phyloP scores from a whole-genome alignment of 306 rosid genomes.

The Castanea crenata region DNA sequence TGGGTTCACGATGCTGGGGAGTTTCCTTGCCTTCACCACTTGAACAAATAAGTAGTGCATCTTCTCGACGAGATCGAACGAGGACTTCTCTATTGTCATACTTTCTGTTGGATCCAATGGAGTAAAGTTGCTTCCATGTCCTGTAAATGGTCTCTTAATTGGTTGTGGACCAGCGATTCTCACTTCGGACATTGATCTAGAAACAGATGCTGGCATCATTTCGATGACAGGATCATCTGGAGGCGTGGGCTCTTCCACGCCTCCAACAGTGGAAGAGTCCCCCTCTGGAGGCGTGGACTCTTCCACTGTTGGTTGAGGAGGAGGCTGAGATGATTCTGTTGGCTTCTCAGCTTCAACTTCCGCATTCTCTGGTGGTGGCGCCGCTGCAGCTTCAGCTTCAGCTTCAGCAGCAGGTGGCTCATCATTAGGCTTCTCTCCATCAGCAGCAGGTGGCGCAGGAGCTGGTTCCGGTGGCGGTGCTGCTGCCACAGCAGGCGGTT shows the following conservation, averaged over 20 bases:
- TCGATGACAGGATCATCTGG: slow-evolving; percentile 7
- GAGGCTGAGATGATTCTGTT: not conserved
- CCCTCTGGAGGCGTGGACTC: not conserved
- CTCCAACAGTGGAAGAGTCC: slow-evolving; percentile 10
- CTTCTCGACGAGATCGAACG: slow-evolving; percentile 88
- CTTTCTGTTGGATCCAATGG: slow-evolving; percentile 40
- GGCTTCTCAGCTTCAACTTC: slow-evolving; percentile 12
- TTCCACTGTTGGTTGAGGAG: slow-evolving; percentile 1
- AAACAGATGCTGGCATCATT: slow-evolving; percentile 24
- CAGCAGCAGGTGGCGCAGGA: not conserved
- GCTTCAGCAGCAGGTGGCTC: not conserved
- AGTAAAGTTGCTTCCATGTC: slow-evolving; percentile 21
- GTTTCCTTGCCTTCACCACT: slow-evolving; percentile 65
- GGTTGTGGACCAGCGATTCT: slow-evolving; percentile 49
- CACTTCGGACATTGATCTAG: slow-evolving; percentile 34
- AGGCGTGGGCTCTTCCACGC: slow-evolving; percentile 3
- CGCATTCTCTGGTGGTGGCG: not conserved
- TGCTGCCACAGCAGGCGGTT: not conserved
- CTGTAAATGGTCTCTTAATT: slow-evolving; percentile 26
- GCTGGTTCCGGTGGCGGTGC: not conserved
- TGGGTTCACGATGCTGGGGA: slow-evolving; percentile 55
- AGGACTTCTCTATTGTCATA: slow-evolving; percentile 45
- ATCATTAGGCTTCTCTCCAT: slow-evolving; percentile 13
- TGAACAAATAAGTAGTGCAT: slow-evolving; percentile 85
- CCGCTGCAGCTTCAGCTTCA: not conserved